A percentile compares a stretch with the other conserved stretches of the same genome.
Evolutionary conservation across 176 grass and related monocot species (phyloP).

Genomic region (Oropetium thomaeum): DNA sequence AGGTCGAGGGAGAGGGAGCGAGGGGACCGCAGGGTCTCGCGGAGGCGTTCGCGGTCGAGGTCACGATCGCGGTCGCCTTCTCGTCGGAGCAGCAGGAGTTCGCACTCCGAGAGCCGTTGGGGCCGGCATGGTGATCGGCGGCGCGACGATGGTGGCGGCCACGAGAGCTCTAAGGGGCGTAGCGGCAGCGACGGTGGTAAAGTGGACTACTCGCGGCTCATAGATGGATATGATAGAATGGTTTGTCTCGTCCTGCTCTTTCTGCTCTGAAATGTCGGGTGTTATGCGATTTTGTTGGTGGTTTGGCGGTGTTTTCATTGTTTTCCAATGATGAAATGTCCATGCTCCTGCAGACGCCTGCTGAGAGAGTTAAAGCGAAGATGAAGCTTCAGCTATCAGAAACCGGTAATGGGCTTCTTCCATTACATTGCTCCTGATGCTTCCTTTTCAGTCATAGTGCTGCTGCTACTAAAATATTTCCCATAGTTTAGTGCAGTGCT

Average conservation of each 20-base stretch:
- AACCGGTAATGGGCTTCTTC: slow-evolving; percentile 43
- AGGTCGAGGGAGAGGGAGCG: slow-evolving; percentile 32
- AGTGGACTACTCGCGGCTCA: slow-evolving; percentile 69
- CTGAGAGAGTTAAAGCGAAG: slow-evolving; percentile 93
- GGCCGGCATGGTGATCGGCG: slow-evolving; percentile 37
- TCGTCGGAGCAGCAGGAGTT: slow-evolving; percentile 30
- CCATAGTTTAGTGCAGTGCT: neutral
- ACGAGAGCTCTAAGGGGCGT: slow-evolving; percentile 42
- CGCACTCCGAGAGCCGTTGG: slow-evolving; percentile 22
- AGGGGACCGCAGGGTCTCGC: slow-evolving; percentile 12
- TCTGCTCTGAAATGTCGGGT: neutral
- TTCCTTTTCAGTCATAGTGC: neutral
- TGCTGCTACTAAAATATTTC: neutral
- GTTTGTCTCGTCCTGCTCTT: slow-evolving; percentile 35
- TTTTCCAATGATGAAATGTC: neutral
- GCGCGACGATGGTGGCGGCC: slow-evolving; percentile 19
- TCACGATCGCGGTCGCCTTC: slow-evolving; percentile 35
- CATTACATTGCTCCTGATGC: neutral
- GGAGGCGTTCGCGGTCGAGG: slow-evolving; percentile 21
- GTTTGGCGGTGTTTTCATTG: neutral
- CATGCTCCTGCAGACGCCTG: slow-evolving; percentile 65
- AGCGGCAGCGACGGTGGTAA: slow-evolving; percentile 32
- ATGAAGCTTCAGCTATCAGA: slow-evolving; percentile 95
- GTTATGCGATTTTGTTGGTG: neutral
- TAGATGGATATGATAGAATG: slow-evolving; percentile 86